Evolutionary conservation across 176 grass and related monocot species (phyloP), one percentile per base, ranked within the genome.

Genomic region (Zea luxurians): DNA sequence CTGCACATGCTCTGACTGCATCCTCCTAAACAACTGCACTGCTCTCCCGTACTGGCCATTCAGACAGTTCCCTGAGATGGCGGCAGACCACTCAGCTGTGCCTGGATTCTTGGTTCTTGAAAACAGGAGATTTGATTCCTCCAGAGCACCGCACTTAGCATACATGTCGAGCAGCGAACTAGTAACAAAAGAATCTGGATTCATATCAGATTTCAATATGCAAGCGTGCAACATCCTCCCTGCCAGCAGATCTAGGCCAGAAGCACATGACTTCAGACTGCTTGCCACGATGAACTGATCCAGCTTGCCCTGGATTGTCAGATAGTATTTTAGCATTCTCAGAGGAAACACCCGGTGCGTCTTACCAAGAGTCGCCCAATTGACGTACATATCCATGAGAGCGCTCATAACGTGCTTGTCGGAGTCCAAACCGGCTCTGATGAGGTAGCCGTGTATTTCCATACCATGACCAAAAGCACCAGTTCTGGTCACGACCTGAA

Each of bases 381-480:
- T 80, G 60, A 88, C 82, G 68, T 93, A 85, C 87, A 93, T 87
- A 82, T 93, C 87, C 44, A 93, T 83, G 47, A 93, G 81, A 87
- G 80, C 87, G 41, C 83, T 85, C 66, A 76, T 78, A 18, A 90
- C 84, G 75, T 90, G 85, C 41, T 73, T 85, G 53, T 90, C 74
- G 10, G 84, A 88, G 70, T 84, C 84, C 45, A 93, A 84, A 57
- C 87, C 84, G 13, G 71, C 78, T 49, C 85, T 72, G 40, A 87
- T 85, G 52, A 90, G 66, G 54, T 84, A 82, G 10, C 80, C 91
- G 75, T 93, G 91, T 40, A 93, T 90, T 79, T 93, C 84, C 65
- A 49, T 85, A 65, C 91, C 91, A 78, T 70, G 71, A 78, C 61
- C 21, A 50, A 93, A 63, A 76, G 61, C 67, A 40, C 73, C 78